These are phyloP conservation scores for Phoenix roebelenii DNA, from an alignment of 176 grass and related monocot species.

Conservation along the genomic window DNA sequence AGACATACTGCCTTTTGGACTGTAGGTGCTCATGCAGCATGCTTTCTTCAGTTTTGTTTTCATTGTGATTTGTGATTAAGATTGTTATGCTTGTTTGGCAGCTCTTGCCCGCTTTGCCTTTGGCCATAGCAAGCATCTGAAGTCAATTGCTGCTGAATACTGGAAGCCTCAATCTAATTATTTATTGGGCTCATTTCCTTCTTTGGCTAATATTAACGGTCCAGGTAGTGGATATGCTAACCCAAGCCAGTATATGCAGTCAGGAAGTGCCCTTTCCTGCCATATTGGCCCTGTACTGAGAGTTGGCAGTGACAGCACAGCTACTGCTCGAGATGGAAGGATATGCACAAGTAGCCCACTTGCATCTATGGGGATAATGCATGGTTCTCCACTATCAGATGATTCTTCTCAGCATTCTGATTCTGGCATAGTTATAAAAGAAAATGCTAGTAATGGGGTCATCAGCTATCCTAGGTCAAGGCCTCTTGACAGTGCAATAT, in stretches of 20 bases:
- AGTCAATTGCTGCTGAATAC: constrained; percentile 76
- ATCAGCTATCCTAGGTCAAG: constrained; percentile 46
- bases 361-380: constrained; percentile 52
- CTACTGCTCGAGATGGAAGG: constrained; percentile 52
- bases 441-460: constrained; percentile 68
- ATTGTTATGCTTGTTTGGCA: constrained; percentile 31
- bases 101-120: constrained; percentile 83
- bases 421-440: constrained; percentile 64
- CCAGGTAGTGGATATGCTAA: constrained; percentile 36
- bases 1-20: no score
- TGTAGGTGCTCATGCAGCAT: no score
- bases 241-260: constrained; percentile 40
- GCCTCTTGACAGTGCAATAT: constrained; percentile 49
- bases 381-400: constrained; percentile 87
- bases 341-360: constrained; percentile 62
- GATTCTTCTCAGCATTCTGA: constrained; percentile 92
- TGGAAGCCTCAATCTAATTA: constrained; percentile 79
- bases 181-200: constrained; percentile 64
- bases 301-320: constrained; percentile 66
- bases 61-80: constrained; percentile 14
- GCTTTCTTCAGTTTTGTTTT: no score
- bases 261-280: constrained; percentile 37
- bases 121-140: constrained; percentile 83
- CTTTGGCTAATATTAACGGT: constrained; percentile 69
- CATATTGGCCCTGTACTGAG: constrained; percentile 75